Conservation (phyloP, 1,139 yeast genomes). For the Arxiozyma slooffiae region DNA sequence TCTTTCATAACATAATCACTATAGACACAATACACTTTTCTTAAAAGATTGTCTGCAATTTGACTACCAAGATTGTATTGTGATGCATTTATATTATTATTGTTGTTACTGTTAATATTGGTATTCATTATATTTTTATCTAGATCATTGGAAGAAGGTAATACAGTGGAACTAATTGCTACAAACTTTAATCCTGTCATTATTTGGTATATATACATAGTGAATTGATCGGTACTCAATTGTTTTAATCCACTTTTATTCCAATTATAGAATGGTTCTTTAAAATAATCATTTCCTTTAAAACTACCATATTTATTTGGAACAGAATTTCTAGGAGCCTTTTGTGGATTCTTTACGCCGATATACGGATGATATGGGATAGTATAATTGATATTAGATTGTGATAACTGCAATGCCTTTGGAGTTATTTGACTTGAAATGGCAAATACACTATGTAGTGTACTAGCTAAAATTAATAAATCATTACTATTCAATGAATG, state of each 20-base stretch:
- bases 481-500: slow-evolving; percentile 65
- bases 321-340: slow-evolving; percentile 6
- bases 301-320: slow-evolving; percentile 22
- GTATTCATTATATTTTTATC: neutral
- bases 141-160: neutral
- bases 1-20: slow-evolving; percentile 91
- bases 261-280: slow-evolving; percentile 26
- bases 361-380: slow-evolving; percentile 24
- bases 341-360: slow-evolving; percentile 12
- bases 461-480: slow-evolving; percentile 84
- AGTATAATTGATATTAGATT: slow-evolving; percentile 9
- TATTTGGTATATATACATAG: slow-evolving; percentile 54
- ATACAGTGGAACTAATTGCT: slow-evolving; percentile 38
- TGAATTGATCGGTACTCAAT: slow-evolving; percentile 53
- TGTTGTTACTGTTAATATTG: neutral
- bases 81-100: slow-evolving; percentile 3
- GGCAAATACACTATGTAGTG: slow-evolving; percentile 94
- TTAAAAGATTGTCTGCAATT: slow-evolving; percentile 42
- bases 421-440: slow-evolving; percentile 75
- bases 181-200: slow-evolving; percentile 63
- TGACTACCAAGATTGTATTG: slow-evolving; percentile 33
- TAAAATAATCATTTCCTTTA: slow-evolving; percentile 28
- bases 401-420: slow-evolving; percentile 32
- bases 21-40: slow-evolving; percentile 57
- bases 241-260: slow-evolving; percentile 28